Conservation (phyloP, 2,329 filamentous ascomycete genomes). For the Diaporthe ilicicola region DNA sequence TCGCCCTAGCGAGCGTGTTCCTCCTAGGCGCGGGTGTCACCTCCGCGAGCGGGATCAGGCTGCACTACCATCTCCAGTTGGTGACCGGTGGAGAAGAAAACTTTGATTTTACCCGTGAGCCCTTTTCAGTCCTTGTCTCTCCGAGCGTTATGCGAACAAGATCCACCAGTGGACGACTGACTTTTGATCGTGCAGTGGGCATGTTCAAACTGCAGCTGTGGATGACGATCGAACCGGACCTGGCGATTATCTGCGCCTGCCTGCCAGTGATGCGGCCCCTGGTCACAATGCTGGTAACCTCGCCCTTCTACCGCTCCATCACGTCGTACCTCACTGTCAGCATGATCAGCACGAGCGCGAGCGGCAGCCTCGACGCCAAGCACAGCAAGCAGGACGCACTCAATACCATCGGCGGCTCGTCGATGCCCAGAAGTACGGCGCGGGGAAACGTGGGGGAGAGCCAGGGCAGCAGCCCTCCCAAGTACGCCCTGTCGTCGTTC, state of each 20-base stretch:
- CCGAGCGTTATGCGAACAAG: no score
- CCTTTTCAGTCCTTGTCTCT: no score
- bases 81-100: neutral
- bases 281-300: neutral
- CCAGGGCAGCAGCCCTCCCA: neutral
- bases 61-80: neutral
- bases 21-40: slow-evolving; percentile 13
- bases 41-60: slow-evolving; percentile 8
- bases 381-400: neutral
- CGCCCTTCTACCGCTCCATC: neutral
- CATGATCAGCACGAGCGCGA: neutral
- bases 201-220: neutral
- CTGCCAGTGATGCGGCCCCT: slow-evolving; percentile 2
- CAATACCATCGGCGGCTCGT: slow-evolving; percentile 12
- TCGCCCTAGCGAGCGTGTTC: slow-evolving; percentile 2
- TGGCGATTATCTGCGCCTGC: slow-evolving; percentile 18
- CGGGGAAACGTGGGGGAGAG: neutral
- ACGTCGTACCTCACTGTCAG: neutral
- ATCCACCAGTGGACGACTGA: neutral
- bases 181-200: neutral
- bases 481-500: neutral
- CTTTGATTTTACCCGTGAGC: neutral
- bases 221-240: slow-evolving; percentile 15
- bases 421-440: neutral
- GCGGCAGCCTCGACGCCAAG: neutral